Percentiles rank a stretch among this genome's conserved stretches.
Evolutionary conservation across 1,284 basidiomycete genomes (phyloP).

Genomic region (Malassezia arunalokei): DNA sequence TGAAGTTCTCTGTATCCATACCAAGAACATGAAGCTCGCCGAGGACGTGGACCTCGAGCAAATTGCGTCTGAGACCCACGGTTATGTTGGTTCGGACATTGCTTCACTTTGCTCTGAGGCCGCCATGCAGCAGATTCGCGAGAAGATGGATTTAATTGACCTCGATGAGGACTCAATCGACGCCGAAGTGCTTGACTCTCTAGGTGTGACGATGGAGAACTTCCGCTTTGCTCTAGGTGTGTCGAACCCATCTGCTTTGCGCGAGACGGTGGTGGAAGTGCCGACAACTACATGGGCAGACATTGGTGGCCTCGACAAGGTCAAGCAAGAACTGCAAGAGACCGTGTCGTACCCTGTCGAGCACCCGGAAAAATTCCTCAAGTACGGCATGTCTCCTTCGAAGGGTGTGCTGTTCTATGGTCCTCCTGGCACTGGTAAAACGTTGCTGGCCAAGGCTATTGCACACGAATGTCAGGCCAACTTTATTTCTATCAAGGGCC

Average conservation of each 20-base stretch:
- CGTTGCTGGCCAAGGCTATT: slow-evolving; percentile 86
- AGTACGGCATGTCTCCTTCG: slow-evolving; percentile 97
- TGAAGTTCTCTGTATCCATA: slow-evolving; percentile 96
- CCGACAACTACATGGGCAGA: slow-evolving; percentile 96
- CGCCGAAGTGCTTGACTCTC: slow-evolving; percentile 86
- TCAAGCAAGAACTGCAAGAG: slow-evolving; percentile 97
- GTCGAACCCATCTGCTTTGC: slow-evolving; percentile 89
- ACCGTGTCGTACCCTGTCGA: slow-evolving; percentile 99
- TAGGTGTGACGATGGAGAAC: slow-evolving; percentile 95
- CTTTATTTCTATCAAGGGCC: slow-evolving; percentile 91
- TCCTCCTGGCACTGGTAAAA: slow-evolving; percentile 93
- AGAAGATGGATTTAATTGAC: slow-evolving; percentile 94
- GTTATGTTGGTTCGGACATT: slow-evolving; percentile 95
- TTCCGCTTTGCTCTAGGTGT: slow-evolving; percentile 90
- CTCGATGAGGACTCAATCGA: slow-evolving; percentile 72
- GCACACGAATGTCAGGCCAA: slow-evolving; percentile 99
- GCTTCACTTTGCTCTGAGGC: slow-evolving; percentile 93
- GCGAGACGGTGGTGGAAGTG: slow-evolving; percentile 91
- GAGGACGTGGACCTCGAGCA: slow-evolving; percentile 93
- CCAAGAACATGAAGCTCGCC: slow-evolving; percentile 99
- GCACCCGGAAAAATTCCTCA: slow-evolving; percentile 99
- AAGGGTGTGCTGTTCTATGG: slow-evolving; percentile 98
- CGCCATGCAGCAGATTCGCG: slow-evolving; percentile 95
- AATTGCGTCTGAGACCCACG: slow-evolving; percentile 97
- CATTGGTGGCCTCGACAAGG: slow-evolving; percentile 96